Conservation (phyloP, 1,139 yeast genomes). For the Yamadazyma triangularis region DNA sequence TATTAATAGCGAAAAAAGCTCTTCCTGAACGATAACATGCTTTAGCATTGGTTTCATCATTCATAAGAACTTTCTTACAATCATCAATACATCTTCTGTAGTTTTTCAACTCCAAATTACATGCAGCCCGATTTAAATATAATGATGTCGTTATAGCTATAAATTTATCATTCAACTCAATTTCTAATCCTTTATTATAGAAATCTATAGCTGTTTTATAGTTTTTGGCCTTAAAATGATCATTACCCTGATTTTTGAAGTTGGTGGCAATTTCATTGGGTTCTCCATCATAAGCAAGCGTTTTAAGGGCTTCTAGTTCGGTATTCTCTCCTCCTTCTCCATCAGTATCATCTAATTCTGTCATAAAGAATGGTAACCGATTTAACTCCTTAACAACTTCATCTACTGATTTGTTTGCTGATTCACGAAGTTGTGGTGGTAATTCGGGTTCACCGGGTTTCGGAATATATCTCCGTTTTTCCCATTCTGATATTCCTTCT, state of each 20-base stretch:
- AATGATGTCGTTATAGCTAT: slow-evolving; percentile 58
- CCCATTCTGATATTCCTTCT: slow-evolving; percentile 46
- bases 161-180: slow-evolving; percentile 54
- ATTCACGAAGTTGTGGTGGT: slow-evolving; percentile 77
- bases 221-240: slow-evolving; percentile 65
- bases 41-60: slow-evolving; percentile 70
- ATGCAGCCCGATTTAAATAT: slow-evolving; percentile 82
- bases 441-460: slow-evolving; percentile 74
- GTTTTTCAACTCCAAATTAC: slow-evolving; percentile 80
- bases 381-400: slow-evolving; percentile 78
- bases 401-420: slow-evolving; percentile 63
- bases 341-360: slow-evolving; percentile 70
- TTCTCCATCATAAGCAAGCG: slow-evolving; percentile 93
- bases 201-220: slow-evolving; percentile 72
- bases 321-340: slow-evolving; percentile 75
- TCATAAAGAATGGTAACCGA: slow-evolving; percentile 92
- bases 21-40: slow-evolving; percentile 83
- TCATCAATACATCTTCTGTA: slow-evolving; percentile 85
- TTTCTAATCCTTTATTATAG: slow-evolving; percentile 77
- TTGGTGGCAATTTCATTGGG: slow-evolving; percentile 88
- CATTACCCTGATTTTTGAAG: slow-evolving; percentile 92
- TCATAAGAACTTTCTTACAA: slow-evolving; percentile 64
- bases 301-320: slow-evolving; percentile 81
- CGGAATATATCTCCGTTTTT: slow-evolving; percentile 55
- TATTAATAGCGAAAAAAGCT: slow-evolving; percentile 68